Base-by-base conservation (phyloP, 2,329 filamentous ascomycete genomes). In the Alternaria longipes region DNA sequence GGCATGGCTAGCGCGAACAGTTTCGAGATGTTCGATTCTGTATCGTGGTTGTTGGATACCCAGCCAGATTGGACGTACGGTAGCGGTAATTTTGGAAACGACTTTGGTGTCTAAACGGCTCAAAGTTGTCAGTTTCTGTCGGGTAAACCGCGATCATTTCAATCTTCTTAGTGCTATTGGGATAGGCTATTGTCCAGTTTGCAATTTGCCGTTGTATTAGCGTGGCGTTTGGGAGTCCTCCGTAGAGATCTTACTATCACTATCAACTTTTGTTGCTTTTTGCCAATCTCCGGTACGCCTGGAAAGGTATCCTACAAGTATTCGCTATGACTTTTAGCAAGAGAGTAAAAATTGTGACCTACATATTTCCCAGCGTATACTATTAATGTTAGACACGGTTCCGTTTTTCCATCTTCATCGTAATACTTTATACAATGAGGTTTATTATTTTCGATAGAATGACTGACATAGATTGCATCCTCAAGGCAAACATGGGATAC, bases 41-140 rank as follows among this genome's bases (percentile, higher is more conserved):
- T 97, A 71, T 92, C 94, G 77, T 97, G 94, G 94, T 93, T 97
- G 84, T 83, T 97, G 62, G 94, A 97, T 77, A 92, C 93, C 90
- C 76, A 79, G 59, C 71, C 68, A 8, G 75, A 77, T 34, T 77
- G 75, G 75, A 71, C 73, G 32, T 78, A 74, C 51, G 68, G 72
- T 3, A 63, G 68, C 11, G 67, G 67, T 2, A 66, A 65, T 1
- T 77, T 76, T 49, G 69, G 72, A 7, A 68, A 74, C 32, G 75
- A 78, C 24, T 78, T 78, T 59, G 71, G 70, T 24, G 66, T 74
- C 49, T 77, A 67, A 59, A 9, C 3, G 20, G 18, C 26, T 30
- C n/a, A 30, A 50, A 4, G 12, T 14, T 16, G 30, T 49, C 14
- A n/a, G 24, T 32, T 20, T 38, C 20, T 24, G 46, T 3, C 20